These are phyloP conservation scores for Glarea lozoyensis DNA, from an alignment of 495 filamentous ascomycete species.

Conservation along the genomic window DNA sequence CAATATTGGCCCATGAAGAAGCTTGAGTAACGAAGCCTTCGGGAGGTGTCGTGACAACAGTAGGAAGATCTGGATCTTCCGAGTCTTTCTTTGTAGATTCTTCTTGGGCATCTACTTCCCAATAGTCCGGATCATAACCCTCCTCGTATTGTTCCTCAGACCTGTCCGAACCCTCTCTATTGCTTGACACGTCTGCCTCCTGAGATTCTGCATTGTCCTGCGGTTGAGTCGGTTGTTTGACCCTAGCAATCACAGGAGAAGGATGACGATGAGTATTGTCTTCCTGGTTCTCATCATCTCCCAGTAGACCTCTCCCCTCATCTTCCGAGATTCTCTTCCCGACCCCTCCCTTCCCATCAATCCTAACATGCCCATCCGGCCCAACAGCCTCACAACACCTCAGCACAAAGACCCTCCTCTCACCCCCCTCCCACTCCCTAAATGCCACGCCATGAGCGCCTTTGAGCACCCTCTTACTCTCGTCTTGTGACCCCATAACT, in stretches of 20 bases:
- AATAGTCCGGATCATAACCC: too few relatives aligned
- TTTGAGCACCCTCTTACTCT: neutral
- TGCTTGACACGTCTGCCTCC: too few relatives aligned
- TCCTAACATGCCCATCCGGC: neutral
- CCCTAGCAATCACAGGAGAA: too few relatives aligned
- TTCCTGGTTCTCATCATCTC: neutral
- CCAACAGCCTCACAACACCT: too few relatives aligned
- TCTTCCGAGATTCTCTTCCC: neutral
- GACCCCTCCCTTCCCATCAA: neutral
- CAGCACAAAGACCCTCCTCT: too few relatives aligned
- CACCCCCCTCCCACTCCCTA: neutral
- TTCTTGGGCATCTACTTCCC: too few relatives aligned
- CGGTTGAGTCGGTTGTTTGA: too few relatives aligned
- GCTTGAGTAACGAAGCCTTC: neutral
- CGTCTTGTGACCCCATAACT: slow-evolving; percentile 9
- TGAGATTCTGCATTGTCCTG: too few relatives aligned
- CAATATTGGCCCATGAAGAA: slow-evolving; percentile 16
- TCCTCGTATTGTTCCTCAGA: too few relatives aligned
- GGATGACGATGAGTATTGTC: neutral
- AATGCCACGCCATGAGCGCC: neutral
- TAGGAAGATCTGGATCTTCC: too few relatives aligned
- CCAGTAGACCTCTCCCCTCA: neutral
- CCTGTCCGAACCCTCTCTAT: too few relatives aligned
- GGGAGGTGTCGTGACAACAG: neutral
- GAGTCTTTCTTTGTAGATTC: too few relatives aligned